Percentiles rank a stretch among this genome's conserved stretches.
phyloP scores from a whole-genome alignment of 2,329 filamentous ascomycete species.

The Polytolypa hystricis region DNA sequence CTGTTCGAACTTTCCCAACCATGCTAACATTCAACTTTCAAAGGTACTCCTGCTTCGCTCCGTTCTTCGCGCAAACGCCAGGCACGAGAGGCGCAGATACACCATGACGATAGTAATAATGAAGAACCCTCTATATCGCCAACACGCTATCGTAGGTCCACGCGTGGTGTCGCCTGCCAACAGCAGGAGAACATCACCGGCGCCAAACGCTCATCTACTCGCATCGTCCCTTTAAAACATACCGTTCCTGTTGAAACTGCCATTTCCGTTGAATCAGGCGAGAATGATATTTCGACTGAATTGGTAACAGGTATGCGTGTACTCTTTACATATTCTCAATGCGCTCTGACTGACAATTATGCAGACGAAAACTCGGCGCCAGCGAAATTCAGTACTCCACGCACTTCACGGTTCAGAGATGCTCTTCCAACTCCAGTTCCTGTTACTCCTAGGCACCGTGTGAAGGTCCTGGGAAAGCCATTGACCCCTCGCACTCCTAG shows the following conservation, averaged over 20 bases:
- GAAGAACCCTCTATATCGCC: constrained; percentile 16
- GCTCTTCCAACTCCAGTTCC: constrained; percentile 57
- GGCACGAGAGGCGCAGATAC: constrained; percentile 32
- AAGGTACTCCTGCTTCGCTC: constrained; percentile 7
- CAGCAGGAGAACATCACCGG: constrained; percentile 16
- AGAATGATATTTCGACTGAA: no score
- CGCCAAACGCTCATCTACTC: constrained; percentile 15
- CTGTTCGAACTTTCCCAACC: no score
- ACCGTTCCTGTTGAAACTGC: constrained; percentile 30
- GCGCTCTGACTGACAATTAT: neutral
- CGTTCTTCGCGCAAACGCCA: constrained; percentile 40
- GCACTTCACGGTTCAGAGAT: constrained; percentile 64
- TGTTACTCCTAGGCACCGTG: constrained; percentile 71
- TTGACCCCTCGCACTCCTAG: constrained; percentile 69
- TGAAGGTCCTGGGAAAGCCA: constrained; percentile 64
- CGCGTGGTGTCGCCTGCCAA: constrained; percentile 19
- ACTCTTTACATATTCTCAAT: neutral
- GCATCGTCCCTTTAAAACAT: constrained; percentile 39
- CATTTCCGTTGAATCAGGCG: constrained; percentile 37
- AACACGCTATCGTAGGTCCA: constrained; percentile 25
- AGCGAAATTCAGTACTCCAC: constrained; percentile 35
- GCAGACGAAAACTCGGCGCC: constrained; percentile 35
- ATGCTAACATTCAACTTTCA: no score
- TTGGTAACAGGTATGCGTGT: constrained; percentile 23
- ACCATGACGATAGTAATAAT: constrained; percentile 20